Percentiles rank a stretch among this genome's conserved stretches.
Conservation (phyloP, 257 asterid species). For the Anisodus tanguticus region DNA sequence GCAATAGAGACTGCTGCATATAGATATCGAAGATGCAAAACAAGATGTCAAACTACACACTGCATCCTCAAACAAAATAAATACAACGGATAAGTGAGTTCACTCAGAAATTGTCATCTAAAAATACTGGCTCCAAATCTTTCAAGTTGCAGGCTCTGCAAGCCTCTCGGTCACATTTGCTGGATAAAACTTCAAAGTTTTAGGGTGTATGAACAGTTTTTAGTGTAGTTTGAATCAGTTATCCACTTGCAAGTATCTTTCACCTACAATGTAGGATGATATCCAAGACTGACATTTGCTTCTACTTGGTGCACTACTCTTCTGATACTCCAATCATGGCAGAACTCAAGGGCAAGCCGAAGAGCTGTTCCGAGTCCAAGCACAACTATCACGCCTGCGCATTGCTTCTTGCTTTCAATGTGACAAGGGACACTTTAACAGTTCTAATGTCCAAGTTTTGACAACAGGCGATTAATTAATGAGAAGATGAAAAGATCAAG, state of each 20-base stretch:
- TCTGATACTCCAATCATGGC: slow-evolving; percentile 73
- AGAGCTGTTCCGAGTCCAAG: slow-evolving; percentile 84
- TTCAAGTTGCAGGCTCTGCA: slow-evolving; percentile 12
- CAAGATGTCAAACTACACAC: not conserved
- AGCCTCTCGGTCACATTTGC: not conserved
- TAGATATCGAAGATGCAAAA: slow-evolving; percentile 16
- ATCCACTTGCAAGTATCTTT: slow-evolving; percentile 5
- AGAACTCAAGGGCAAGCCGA: slow-evolving; percentile 74
- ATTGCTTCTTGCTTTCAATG: slow-evolving; percentile 20
- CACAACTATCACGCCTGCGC: slow-evolving; percentile 74
- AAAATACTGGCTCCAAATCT: not conserved
- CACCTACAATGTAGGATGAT: slow-evolving; percentile 62
- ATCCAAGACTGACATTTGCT: slow-evolving; percentile 61
- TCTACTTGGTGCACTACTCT: slow-evolving; percentile 73
- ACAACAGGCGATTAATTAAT: not conserved
- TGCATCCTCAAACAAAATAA: slow-evolving; percentile 13
- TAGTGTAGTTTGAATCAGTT: not conserved
- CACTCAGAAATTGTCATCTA: not conserved
- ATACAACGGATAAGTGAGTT: not conserved
- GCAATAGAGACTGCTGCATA: not conserved
- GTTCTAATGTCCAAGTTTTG: not conserved
- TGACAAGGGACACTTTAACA: not conserved
- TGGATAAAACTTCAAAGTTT: slow-evolving; percentile 15
- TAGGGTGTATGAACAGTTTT: not conserved
- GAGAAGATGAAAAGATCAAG: not conserved